phyloP scores from a whole-genome alignment of 176 grass and related monocot species.

The Typha latifolia region DNA sequence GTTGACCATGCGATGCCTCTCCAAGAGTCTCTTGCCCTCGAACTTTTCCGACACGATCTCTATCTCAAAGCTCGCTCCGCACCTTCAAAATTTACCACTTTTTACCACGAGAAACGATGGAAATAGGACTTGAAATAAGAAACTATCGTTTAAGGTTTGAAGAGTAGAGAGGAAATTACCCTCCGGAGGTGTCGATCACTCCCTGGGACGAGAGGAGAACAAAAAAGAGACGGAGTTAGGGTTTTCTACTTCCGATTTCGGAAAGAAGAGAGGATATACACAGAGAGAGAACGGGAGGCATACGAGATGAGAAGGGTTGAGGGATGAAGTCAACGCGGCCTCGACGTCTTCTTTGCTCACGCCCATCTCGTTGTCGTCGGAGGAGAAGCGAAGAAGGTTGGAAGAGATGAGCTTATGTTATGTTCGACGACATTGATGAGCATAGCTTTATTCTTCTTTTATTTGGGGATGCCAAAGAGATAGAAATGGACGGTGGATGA shows the following conservation, averaged over 20 bases:
- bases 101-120: too few species aligned
- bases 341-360: constrained; percentile 86
- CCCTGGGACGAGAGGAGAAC: constrained; percentile 32
- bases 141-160: too few species aligned
- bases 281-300: constrained; percentile 6
- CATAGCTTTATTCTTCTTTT: too few species aligned
- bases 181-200: constrained; percentile 88
- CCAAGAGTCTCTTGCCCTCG: constrained; percentile 90
- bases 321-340: constrained; percentile 53
- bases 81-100: constrained; percentile 30
- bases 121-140: too few species aligned
- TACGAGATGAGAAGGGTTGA: constrained; percentile 72
- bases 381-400: too few species aligned
- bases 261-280: neutral
- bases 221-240: constrained; percentile 22
- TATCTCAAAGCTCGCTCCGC: constrained; percentile 84
- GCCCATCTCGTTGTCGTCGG: constrained; percentile 23
- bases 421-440: too few species aligned
- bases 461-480: too few species aligned
- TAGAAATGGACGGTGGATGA: too few species aligned
- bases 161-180: constrained; percentile 25
- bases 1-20: constrained; percentile 92
- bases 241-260: neutral
- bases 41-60: constrained; percentile 88
- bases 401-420: too few species aligned